phyloP scores from a whole-genome alignment of 306 rosid species.

The Hippophae gyantsensis region DNA sequence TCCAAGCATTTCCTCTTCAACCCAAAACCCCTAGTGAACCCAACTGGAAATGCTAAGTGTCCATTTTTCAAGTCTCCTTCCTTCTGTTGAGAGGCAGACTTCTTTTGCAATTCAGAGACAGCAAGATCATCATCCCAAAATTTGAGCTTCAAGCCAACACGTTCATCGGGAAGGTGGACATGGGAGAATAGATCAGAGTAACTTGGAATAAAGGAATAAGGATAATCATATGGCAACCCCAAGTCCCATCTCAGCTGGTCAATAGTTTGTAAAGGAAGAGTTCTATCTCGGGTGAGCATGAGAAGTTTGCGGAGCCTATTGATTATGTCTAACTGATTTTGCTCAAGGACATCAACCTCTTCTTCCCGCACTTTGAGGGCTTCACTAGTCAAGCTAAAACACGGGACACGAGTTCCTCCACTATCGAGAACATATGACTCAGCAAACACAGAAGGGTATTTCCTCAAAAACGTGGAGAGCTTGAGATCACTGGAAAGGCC shows the following conservation, averaged over 20 bases:
- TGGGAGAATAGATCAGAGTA: conserved; percentile 45
- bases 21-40: conserved; percentile 87
- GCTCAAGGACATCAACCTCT: conserved; percentile 26
- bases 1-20: conserved; percentile 74
- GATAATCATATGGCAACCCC: conserved; percentile 80
- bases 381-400: conserved; percentile 50
- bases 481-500: conserved; percentile 58
- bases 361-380: conserved; percentile 36
- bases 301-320: conserved; percentile 68
- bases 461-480: conserved; percentile 60
- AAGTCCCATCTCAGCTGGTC: conserved; percentile 89
- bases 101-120: conserved; percentile 59
- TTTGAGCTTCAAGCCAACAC: conserved; percentile 61
- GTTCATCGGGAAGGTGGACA: conserved; percentile 49
- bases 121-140: conserved; percentile 60
- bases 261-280: conserved; percentile 73
- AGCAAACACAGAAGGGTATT: conserved; percentile 55
- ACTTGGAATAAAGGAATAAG: conserved; percentile 36
- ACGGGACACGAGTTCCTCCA: conserved; percentile 63
- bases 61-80: conserved; percentile 44
- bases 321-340: conserved; percentile 39
- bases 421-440: conserved; percentile 50
- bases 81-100: conserved; percentile 39
- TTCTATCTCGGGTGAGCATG: conserved; percentile 56
- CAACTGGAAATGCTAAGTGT: conserved; percentile 57